Conservation (phyloP, 2,329 filamentous ascomycete genomes). For the Penicillium hesseltinei region DNA sequence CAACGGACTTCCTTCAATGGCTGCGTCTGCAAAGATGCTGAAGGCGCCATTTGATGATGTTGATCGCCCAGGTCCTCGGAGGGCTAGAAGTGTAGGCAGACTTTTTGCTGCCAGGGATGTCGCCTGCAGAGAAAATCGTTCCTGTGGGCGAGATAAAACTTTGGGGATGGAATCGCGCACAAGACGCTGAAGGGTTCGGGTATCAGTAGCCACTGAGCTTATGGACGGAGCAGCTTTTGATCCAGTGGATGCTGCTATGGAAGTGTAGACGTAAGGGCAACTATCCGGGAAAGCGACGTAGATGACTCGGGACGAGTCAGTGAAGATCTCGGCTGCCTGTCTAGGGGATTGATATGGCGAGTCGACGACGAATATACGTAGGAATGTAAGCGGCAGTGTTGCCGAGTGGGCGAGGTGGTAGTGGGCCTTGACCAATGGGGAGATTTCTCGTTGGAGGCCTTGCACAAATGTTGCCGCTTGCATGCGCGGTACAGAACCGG, state of each 20-base stretch:
- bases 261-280: constrained; percentile 70
- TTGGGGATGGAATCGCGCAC: constrained; percentile 79
- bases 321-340: constrained; percentile 38
- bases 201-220: constrained; percentile 45
- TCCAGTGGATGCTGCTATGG: constrained; percentile 45
- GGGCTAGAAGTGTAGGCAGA: constrained; percentile 65
- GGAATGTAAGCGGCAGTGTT: constrained; percentile 62
- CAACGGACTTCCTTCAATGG: constrained; percentile 51
- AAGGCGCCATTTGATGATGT: constrained; percentile 76
- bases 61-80: constrained; percentile 66
- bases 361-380: constrained; percentile 78
- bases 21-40: constrained; percentile 70
- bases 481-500: constrained; percentile 61
- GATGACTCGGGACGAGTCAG: constrained; percentile 68
- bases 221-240: constrained; percentile 36
- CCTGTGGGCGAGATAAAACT: constrained; percentile 71
- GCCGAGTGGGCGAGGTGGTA: constrained; percentile 74
- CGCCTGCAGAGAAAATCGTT: constrained; percentile 66
- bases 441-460: constrained; percentile 69
- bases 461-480: constrained; percentile 77
- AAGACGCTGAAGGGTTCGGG: constrained; percentile 65
- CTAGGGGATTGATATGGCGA: constrained; percentile 68
- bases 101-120: constrained; percentile 71
- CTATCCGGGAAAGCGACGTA: constrained; percentile 81
- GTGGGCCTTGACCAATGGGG: constrained; percentile 79